Conservation (phyloP, 106 monocot genomes). For the Acorus calamus region DNA sequence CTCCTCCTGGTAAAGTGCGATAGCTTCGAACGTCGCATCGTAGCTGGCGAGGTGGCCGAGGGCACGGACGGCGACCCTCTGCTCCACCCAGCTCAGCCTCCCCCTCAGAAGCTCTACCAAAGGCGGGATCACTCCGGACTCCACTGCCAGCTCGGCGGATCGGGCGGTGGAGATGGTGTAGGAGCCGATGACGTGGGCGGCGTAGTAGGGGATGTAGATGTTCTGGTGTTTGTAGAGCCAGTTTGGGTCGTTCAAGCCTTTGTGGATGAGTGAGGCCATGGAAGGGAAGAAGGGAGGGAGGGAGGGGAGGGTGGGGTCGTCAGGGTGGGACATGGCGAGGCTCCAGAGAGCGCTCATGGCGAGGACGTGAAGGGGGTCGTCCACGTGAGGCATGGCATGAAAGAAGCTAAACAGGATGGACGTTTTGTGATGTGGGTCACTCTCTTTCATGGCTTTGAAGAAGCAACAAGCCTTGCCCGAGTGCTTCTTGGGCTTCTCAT, state of each 20-base stretch:
- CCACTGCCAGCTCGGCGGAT: constrained; percentile 36
- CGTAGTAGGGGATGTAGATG: constrained; percentile 70
- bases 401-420: constrained; percentile 33
- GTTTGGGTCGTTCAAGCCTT: constrained; percentile 21
- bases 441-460: constrained; percentile 47
- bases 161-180: constrained; percentile 39
- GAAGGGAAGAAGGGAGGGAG: constrained; percentile 33
- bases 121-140: constrained; percentile 33
- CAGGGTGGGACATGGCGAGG: constrained; percentile 42
- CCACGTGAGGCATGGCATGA: constrained; percentile 34
- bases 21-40: constrained; percentile 34
- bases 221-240: constrained; percentile 49
- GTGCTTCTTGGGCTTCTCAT: no score
- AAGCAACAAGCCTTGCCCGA: constrained; percentile 20
- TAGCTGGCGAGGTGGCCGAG: constrained; percentile 73
- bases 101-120: constrained; percentile 43
- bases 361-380: constrained; percentile 33
- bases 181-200: constrained; percentile 72
- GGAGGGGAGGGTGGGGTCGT: constrained; percentile 30
- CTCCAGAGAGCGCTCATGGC: constrained; percentile 57
- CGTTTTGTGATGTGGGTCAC: constrained; percentile 15
- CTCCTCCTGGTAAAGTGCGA: constrained; percentile 32
- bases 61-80: constrained; percentile 55
- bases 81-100: constrained; percentile 62
- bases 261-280: constrained; percentile 41